Base-by-base conservation (phyloP, 2,329 filamentous ascomycete species). In the Penicillium sumatraense region DNA sequence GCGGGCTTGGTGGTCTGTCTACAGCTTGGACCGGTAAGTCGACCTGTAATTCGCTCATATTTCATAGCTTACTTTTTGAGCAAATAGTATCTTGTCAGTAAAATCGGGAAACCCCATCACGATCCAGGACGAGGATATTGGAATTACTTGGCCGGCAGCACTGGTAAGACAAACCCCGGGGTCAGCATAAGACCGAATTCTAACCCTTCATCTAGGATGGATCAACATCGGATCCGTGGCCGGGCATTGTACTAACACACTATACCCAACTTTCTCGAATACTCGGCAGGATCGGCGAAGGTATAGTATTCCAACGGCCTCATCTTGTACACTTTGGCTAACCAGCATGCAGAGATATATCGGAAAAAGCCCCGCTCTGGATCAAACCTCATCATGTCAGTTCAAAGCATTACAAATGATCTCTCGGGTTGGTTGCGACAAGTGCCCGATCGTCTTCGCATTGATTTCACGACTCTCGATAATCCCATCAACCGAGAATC, bases 1-100 rank as follows among this genome's bases (percentile, higher is more conserved):
- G 7, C 75, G 81, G 7, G 75, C 81, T 3, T 84, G 81, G 81
- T 84, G 82, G 82, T 82, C 79, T 27, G 77, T 83, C 1, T 84
- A 84, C 62, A 83, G 80, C 59, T 69, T 84, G 33, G 82, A 84
- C 63, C 72, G 80, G 68, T 72, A 63, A 23, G 35, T n/a, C 16
- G 13, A 6, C 8, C 5, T 23, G 13, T 24, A 18, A 29, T 5
- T 20, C 20, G 7, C 6, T 41, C 13, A 35, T 33, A 42, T 2
- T 16, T 27, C 16, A n/a, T 42, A 14, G 38, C 49, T 62, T 6
- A 57, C 36, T n/a, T 40, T 40, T n/a, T 40, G 7, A 14, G 33
- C 24, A 7, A 5, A 18, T 29, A 72, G 75, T 13, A 78, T 84
- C 24, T 68, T 83, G 1, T 80, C 78, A 2, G 79, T 81, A 54